These are phyloP conservation scores for Aspergillus brunneoviolaceus DNA, from an alignment of 2,329 filamentous ascomycete species.

Conservation along the genomic window DNA sequence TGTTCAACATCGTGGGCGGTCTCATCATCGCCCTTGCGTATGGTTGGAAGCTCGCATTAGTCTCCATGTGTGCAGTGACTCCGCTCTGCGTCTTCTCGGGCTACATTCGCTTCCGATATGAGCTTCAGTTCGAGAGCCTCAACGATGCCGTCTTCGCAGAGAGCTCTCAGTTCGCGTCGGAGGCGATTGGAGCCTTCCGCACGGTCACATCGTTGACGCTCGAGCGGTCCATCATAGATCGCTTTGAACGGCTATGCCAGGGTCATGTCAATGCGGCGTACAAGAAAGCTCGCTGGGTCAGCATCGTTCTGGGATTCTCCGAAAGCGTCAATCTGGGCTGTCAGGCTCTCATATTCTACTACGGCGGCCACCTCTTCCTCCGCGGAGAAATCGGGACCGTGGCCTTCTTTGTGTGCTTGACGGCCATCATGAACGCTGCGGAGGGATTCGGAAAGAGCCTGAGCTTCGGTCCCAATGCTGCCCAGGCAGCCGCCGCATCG, in stretches of 20 bases:
- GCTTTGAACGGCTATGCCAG: conserved; percentile 60
- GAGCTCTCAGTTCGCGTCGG: conserved; percentile 72
- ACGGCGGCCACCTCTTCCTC: conserved; percentile 4
- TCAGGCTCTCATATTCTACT: conserved; percentile 63
- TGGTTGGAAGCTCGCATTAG: conserved; percentile 74
- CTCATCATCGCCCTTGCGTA: conserved; percentile 67
- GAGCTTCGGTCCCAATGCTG: no score
- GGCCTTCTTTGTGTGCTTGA: no score
- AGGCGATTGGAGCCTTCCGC: conserved; percentile 70
- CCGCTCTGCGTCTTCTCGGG: conserved; percentile 51
- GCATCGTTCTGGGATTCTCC: conserved; percentile 65
- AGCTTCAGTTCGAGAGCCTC: conserved; percentile 66
- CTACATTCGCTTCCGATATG: conserved; percentile 59
- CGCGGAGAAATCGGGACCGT: no score
- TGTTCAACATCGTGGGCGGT: conserved; percentile 65
- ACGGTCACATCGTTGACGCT: conserved; percentile 70
- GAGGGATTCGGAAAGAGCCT: no score
- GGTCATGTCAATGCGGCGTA: conserved; percentile 28
- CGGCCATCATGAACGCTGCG: no score
- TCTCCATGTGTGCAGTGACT: conserved; percentile 56
- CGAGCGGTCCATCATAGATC: conserved; percentile 63
- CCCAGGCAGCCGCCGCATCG: no score
- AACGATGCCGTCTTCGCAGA: conserved; percentile 67
- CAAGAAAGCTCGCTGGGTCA: conserved; percentile 58
- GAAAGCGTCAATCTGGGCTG: conserved; percentile 64